phyloP scores from a whole-genome alignment of 768 basidiomycete species.

The Auricularia sp. region DNA sequence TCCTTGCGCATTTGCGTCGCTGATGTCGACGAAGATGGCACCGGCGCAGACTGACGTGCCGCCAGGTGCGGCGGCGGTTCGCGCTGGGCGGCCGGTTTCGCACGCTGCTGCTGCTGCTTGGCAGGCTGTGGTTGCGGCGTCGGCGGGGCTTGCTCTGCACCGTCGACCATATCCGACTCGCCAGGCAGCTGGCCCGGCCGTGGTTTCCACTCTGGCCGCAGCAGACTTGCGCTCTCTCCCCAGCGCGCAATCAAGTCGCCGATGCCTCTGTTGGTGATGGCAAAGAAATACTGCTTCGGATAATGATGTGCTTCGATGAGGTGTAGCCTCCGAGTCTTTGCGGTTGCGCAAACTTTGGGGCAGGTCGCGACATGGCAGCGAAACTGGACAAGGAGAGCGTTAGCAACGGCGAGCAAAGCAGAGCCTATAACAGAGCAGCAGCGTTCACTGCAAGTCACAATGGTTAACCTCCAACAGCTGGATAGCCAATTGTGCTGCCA shows the following conservation, averaged over 20 bases:
- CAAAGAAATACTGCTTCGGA: constrained; percentile 85
- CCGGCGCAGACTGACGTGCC: no score
- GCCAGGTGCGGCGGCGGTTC: no score
- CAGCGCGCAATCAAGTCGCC: constrained; percentile 68
- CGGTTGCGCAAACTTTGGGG: constrained; percentile 51
- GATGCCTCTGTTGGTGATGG: constrained; percentile 84
- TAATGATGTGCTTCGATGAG: constrained; percentile 74
- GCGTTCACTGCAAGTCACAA: not conserved
- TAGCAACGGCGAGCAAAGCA: not conserved
- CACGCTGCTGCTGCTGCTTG: no score
- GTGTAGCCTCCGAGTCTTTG: constrained; percentile 69
- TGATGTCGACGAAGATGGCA: not conserved
- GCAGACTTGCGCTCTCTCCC: constrained; percentile 76
- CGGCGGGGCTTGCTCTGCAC: constrained; percentile 18
- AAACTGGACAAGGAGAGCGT: constrained; percentile 38
- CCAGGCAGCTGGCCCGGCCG: constrained; percentile 17
- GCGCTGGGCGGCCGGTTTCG: no score
- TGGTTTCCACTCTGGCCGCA: constrained; percentile 61
- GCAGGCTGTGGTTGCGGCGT: constrained; percentile 16
- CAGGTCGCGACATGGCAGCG: constrained; percentile 61
- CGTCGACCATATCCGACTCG: constrained; percentile 13
- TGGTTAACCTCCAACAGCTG: not conserved
- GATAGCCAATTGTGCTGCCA: not conserved
- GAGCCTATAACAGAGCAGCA: not conserved
- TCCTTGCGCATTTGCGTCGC: not conserved